Evolutionary conservation across 1,284 basidiomycete genomes (phyloP).

Genomic region (Ustilago trichophora): DNA sequence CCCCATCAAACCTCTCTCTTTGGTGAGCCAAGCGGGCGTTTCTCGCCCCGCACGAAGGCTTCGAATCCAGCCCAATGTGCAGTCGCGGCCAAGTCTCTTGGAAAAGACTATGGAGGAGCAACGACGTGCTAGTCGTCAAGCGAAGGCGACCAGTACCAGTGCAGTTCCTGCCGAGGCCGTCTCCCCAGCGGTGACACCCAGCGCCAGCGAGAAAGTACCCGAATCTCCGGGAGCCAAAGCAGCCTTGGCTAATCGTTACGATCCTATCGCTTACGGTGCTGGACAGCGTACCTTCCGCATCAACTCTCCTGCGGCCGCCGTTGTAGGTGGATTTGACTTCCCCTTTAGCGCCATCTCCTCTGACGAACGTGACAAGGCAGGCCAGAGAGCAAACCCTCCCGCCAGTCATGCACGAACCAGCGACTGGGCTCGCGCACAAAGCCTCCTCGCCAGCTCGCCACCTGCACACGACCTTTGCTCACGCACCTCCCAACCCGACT

Average conservation of each 20-base stretch:
- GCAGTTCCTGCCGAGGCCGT: neutral
- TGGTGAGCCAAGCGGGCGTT: neutral
- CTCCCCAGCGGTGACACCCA: neutral
- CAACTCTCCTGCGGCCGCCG: neutral
- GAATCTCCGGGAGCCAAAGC: neutral
- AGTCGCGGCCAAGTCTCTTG: conserved; percentile 26
- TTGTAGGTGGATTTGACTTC: neutral
- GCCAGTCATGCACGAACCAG: conserved; percentile 29
- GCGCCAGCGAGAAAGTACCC: neutral
- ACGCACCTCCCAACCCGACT: neutral
- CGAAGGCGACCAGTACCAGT: conserved; percentile 8
- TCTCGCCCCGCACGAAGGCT: conserved; percentile 17
- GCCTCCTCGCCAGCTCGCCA: conserved; percentile 2
- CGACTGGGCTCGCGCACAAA: conserved; percentile 36
- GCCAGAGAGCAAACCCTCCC: neutral
- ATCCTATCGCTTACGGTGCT: conserved; percentile 13
- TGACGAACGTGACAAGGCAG: neutral
- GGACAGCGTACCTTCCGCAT: conserved; percentile 27
- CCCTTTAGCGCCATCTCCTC: conserved; percentile 13
- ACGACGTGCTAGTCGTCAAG: conserved; percentile 3
- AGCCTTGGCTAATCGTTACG: conserved; percentile 5
- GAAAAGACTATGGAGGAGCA: conserved; percentile 29
- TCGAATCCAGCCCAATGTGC: conserved; percentile 30
- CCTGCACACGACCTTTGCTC: neutral
- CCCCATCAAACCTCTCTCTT: neutral